Conservation (phyloP, 2,329 filamentous ascomycete genomes). For the Exophiala alcalophila region DNA sequence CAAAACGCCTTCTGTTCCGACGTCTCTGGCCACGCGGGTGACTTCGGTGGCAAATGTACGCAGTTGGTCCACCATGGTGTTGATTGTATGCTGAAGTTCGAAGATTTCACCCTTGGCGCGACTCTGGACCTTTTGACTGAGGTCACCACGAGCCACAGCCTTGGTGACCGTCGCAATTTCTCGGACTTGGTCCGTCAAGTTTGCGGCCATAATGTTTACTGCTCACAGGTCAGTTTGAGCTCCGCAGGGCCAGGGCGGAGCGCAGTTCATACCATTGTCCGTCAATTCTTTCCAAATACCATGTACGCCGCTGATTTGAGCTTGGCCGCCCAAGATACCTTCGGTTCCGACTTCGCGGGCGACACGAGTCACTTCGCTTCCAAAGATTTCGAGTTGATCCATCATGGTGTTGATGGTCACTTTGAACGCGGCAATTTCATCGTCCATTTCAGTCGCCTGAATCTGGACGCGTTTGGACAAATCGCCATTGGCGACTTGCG, state of each 20-base stretch:
- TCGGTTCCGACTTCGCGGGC: conserved; percentile 95
- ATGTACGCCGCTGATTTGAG: conserved; percentile 87
- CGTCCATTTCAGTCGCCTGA: conserved; percentile 94
- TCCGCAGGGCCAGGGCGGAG: background rate
- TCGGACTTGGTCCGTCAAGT: conserved; percentile 77
- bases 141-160: conserved; percentile 75
- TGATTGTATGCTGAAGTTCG: conserved; percentile 80
- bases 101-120: conserved; percentile 78
- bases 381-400: conserved; percentile 94
- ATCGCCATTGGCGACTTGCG: conserved; percentile 90
- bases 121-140: conserved; percentile 80
- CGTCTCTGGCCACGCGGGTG: conserved; percentile 76
- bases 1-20: conserved; percentile 78
- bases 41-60: conserved; percentile 81
- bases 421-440: conserved; percentile 96
- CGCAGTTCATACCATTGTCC: conserved; percentile 62
- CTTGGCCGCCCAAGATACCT: conserved; percentile 88
- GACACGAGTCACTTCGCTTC: conserved; percentile 90
- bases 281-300: conserved; percentile 98
- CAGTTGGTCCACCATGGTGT: conserved; percentile 84
- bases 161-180: conserved; percentile 83
- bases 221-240: conserved; percentile 17
- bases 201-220: conserved; percentile 83
- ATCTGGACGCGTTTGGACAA: conserved; percentile 96
- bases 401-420: conserved; percentile 99